Evolutionary conservation across 352 stramenopile genomes (phyloP), one percentile per base, ranked within the genome.

Genomic region (Phytophthora sojae): DNA sequence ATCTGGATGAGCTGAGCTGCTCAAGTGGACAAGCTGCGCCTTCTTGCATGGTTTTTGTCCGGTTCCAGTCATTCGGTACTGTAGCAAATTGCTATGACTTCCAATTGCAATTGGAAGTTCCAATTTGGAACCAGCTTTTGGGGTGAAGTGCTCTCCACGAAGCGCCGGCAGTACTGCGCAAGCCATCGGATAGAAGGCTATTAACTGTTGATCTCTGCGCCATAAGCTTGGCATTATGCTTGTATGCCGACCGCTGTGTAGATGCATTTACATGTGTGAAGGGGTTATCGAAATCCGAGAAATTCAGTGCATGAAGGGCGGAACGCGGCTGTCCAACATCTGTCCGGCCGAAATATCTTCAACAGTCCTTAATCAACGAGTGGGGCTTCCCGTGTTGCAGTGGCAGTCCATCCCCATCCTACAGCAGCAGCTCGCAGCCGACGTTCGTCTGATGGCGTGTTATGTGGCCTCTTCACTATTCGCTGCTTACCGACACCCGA

Each of bases 321-420:
- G 56, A 66, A 56, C 45, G 26, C 30, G 61, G 47, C 50, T 71
- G 51, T 64, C 56, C 26, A 71, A 45, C 57, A 71, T 59, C 50
- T 71, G 64, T 42, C 57, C 8, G 1, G 19, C 57, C 49, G 25
- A 71, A 71, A 67, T 71, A 71, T 71, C 64, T 67, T 71, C 57
- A 61, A 71, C 4, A 59, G 56, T n/a, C 44, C n/a, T 60, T 60
- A 61, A 50, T 67, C 49, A 67, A 66, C 37, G 65, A 67, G 19
- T n/a, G 3, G 6, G 54, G 37, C 19, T 45, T 39, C 26, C 57
- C 49, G 49, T 67, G 64, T 61, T 71, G 19, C 64, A 71, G 37
- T 65, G 42, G 49, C 57, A 71, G 64, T 71, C 64, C 64, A 71
- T 67, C 64, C 26, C 64, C 64, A 71, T 71, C 64, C 57, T 42